Conservation (phyloP, 208 protist genomes). For the Entamoeba nuttalli region DNA sequence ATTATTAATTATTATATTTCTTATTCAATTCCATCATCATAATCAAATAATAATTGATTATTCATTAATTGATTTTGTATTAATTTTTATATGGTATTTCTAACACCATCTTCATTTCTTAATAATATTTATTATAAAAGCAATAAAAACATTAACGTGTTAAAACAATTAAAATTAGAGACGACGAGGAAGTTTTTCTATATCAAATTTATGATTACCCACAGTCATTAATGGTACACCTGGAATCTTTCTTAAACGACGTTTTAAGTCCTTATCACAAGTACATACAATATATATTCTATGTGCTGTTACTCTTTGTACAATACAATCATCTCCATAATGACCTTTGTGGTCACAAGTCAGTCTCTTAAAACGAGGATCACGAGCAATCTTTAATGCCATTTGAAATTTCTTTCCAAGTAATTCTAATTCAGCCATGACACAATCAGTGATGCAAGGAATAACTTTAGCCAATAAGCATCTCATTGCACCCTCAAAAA, state of each 20-base stretch:
- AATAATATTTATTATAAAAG: too few relatives aligned
- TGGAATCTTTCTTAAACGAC: constrained; percentile 23
- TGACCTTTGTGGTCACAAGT: constrained; percentile 15
- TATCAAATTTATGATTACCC: background rate
- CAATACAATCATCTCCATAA: constrained; percentile 35
- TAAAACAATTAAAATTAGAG: background rate
- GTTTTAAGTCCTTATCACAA: constrained; percentile 24
- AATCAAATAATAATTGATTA: too few relatives aligned
- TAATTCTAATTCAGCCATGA: constrained; percentile 29
- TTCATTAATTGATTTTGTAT: too few relatives aligned
- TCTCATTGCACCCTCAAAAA: background rate
- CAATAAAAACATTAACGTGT: too few relatives aligned
- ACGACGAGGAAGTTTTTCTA: background rate
- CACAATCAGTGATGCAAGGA: constrained; percentile 24
- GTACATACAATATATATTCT: constrained; percentile 24
- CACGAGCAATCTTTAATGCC: constrained; percentile 23
- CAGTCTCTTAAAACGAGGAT: constrained; percentile 11
- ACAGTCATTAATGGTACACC: constrained; percentile 6
- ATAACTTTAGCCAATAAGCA: constrained; percentile 14
- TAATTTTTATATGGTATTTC: too few relatives aligned
- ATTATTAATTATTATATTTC: too few relatives aligned
- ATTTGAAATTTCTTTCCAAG: constrained; percentile 23
- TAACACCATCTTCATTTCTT: too few relatives aligned
- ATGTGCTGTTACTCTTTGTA: background rate
- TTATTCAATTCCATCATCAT: too few relatives aligned